phyloP scores from a whole-genome alignment of 1,284 basidiomycete species.

The Ceratobasidium theobromae region DNA sequence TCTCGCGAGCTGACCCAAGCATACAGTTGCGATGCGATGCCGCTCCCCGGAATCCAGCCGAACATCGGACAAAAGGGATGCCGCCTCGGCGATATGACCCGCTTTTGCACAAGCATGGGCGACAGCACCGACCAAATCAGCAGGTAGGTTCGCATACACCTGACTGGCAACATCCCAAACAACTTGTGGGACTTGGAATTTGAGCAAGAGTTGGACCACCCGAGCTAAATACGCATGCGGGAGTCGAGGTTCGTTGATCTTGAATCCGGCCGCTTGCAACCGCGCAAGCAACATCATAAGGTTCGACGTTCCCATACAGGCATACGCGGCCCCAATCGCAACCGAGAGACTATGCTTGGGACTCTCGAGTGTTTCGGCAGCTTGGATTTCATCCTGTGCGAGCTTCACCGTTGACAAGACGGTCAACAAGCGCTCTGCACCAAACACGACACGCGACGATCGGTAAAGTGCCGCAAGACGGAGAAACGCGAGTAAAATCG shows the following conservation, averaged over 20 bases:
- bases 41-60: background rate
- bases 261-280: conserved; percentile 9
- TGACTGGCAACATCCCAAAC: conserved; percentile 1
- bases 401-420: background rate
- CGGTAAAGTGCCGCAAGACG: background rate
- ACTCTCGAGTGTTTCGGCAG: background rate
- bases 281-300: background rate
- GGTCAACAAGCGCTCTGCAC: background rate
- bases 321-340: conserved; percentile 12
- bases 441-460: conserved; percentile 2
- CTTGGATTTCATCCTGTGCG: background rate
- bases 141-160: background rate
- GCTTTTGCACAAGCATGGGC: background rate
- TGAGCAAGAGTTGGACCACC: conserved; percentile 6
- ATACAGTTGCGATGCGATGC: background rate
- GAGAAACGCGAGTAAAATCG: background rate
- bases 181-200: background rate
- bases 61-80: background rate
- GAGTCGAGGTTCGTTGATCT: background rate
- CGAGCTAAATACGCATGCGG: background rate
- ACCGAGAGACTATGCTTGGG: background rate
- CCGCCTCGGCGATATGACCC: background rate
- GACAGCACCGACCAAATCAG: background rate
- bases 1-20: background rate
- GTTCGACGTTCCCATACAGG: background rate